Conservation (phyloP, 208 protist species). For the Trypanosoma avium region DNA sequence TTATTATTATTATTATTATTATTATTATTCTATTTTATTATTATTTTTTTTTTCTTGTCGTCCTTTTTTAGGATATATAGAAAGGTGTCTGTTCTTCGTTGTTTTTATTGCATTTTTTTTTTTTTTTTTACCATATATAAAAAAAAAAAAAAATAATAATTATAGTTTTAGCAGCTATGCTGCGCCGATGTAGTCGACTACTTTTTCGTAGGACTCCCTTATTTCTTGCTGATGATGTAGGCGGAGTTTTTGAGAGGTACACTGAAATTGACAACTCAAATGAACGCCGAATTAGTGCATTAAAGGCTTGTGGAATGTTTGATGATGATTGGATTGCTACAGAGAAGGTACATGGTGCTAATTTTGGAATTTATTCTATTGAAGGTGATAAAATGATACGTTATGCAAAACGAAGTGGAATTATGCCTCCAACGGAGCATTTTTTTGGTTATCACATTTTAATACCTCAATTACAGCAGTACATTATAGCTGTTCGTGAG, state of each 20-base stretch:
- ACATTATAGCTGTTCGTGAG: slow-evolving; percentile 37
- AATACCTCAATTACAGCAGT: slow-evolving; percentile 60
- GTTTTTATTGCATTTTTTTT: slow-evolving; percentile 1
- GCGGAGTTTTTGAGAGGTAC: slow-evolving; percentile 72
- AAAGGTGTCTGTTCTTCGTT: slow-evolving; percentile 17
- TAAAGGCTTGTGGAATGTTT: slow-evolving; percentile 45
- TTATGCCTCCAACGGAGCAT: slow-evolving; percentile 74
- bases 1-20: background rate
- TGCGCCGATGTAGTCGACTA: slow-evolving; percentile 13
- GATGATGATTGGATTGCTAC: slow-evolving; percentile 89
- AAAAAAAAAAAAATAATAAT: no score
- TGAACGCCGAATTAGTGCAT: slow-evolving; percentile 51
- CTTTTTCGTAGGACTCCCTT: slow-evolving; percentile 27
- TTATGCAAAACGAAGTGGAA: slow-evolving; percentile 81
- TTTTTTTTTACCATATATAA: background rate
- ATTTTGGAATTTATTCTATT: slow-evolving; percentile 86
- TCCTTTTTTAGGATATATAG: no score
- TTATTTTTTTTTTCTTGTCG: slow-evolving; percentile 6
- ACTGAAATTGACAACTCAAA: slow-evolving; percentile 85
- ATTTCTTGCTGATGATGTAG: slow-evolving; percentile 30
- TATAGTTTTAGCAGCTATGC: slow-evolving; percentile 19
- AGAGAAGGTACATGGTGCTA: slow-evolving; percentile 88
- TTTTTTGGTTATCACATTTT: slow-evolving; percentile 89
- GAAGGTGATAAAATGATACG: slow-evolving; percentile 49
- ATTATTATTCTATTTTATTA: slow-evolving; percentile 1